Percentiles rank a stretch among this genome's conserved stretches.
phyloP scores from a whole-genome alignment of 2,329 filamentous ascomycete genomes.

The Neonectria neomacrospora region DNA sequence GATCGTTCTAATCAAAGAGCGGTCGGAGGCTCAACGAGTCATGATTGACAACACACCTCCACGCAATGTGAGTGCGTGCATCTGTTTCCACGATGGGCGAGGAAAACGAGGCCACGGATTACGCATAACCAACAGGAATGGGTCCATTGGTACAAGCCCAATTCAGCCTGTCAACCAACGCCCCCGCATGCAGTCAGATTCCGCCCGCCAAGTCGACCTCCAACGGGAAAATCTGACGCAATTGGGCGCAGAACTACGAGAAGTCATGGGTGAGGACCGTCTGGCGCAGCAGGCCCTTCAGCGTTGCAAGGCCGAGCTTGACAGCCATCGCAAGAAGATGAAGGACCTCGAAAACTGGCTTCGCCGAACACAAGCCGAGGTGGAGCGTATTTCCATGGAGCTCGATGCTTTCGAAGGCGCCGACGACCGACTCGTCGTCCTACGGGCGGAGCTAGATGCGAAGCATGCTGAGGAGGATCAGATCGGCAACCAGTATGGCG shows the following conservation, averaged over 20 bases:
- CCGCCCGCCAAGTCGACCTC: slow-evolving; percentile 70
- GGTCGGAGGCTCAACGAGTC: slow-evolving; percentile 72
- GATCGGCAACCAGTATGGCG: slow-evolving; percentile 66
- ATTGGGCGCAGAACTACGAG: slow-evolving; percentile 64
- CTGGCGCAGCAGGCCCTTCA: slow-evolving; percentile 60
- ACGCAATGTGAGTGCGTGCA: slow-evolving; percentile 77
- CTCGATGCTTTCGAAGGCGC: slow-evolving; percentile 75
- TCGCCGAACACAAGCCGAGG: slow-evolving; percentile 70
- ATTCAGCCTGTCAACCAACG: slow-evolving; percentile 60
- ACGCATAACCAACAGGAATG: slow-evolving; percentile 61
- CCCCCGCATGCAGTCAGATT: slow-evolving; percentile 84
- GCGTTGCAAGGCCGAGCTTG: slow-evolving; percentile 57
- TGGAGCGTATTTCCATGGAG: slow-evolving; percentile 63
- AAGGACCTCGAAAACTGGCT: slow-evolving; percentile 61
- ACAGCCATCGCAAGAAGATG: slow-evolving; percentile 55
- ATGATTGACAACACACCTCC: slow-evolving; percentile 73
- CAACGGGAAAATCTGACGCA: slow-evolving; percentile 63
- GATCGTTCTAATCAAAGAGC: slow-evolving; percentile 77
- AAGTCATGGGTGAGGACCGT: slow-evolving; percentile 61
- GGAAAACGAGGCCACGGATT: slow-evolving; percentile 66
- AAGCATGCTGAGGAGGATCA: slow-evolving; percentile 60
- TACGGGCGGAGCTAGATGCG: slow-evolving; percentile 68
- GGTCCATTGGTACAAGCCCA: slow-evolving; percentile 56
- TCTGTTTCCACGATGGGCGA: slow-evolving; percentile 72
- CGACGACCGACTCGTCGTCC: slow-evolving; percentile 71